phyloP scores from a whole-genome alignment of 768 basidiomycete species.

The Filobasidium floriforme region DNA sequence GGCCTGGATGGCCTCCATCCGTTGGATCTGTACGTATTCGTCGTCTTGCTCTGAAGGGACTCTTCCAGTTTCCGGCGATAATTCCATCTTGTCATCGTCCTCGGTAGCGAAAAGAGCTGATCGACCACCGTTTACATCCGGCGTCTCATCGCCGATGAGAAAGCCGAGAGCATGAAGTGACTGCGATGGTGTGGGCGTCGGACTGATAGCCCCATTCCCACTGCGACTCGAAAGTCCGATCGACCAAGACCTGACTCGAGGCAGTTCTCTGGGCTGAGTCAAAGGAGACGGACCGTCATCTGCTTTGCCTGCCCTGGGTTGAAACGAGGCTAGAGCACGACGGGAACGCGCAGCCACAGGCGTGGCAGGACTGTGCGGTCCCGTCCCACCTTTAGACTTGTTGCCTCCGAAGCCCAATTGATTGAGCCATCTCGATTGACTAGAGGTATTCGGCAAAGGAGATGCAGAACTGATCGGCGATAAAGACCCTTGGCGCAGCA shows the following conservation, averaged over 20 bases:
- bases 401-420: background rate
- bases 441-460: background rate
- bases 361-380: background rate
- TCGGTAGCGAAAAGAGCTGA: constrained; percentile 67
- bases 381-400: background rate
- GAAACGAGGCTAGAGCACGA: background rate
- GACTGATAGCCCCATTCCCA: background rate
- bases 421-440: constrained; percentile 3
- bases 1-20: constrained; percentile 94
- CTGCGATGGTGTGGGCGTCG: background rate
- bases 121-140: background rate
- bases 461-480: background rate
- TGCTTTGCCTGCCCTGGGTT: background rate
- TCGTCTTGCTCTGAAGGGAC: constrained; percentile 43
- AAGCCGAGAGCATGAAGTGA: constrained; percentile 26
- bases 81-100: constrained; percentile 50
- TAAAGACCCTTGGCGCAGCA: background rate
- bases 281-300: background rate
- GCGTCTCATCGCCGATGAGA: constrained; percentile 26
- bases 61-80: constrained; percentile 24
- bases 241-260: constrained; percentile 7
- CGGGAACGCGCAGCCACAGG: background rate
- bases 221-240: background rate
- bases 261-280: background rate
- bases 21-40: constrained; percentile 61